Evolutionary conservation across 2,329 filamentous ascomycete species (phyloP), one percentile per base, ranked within the genome.

Genomic region (Penicillium occitanis): DNA sequence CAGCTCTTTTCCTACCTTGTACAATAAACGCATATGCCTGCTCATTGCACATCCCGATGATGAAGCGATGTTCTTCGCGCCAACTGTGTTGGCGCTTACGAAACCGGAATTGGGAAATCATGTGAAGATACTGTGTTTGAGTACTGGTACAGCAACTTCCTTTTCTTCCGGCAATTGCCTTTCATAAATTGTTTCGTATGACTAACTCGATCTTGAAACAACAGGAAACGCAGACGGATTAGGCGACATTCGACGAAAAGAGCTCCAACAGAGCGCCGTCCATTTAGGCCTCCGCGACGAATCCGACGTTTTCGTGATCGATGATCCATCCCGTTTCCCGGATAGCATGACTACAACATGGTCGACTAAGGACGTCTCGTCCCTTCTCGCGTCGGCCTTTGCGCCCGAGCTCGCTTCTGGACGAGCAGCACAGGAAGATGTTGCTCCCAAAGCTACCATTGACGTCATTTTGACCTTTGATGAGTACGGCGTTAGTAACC

Each of bases 31-130:
- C 74, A 92, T 99, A 75, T 91, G 91, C 76, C 86, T 99, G 63
- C 84, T 99, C 64, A 98, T 99, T 74, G 95, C 95, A 25, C 95
- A 99, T 80, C 95, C 95, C 0, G 95, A 99, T 79, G 95, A 99
- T 74, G 95, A 99, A 82, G 95, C 94, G 78, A 99, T 99, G 95
- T 99, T 99, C 84, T 99, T 99, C 80, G 88, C 93, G 69, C 95
- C 95, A 0, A 91, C 92, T 0, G 84, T 98, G 14, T 85, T 96
- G 72, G 88, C 91, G n/a, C 86, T 99, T 66, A 94, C 93, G 19
- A 84, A 86, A 14, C 92, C 92, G 3, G 87, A 89, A 67, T 84
- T 90, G 22, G 91, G 91, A 3, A 98, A 99, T 79, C 92, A 96
- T 75, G 86, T 99, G 74, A 95, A 96, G 80, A 96, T 99, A 69